phyloP scores from a whole-genome alignment of 148 eudicot genomes.

The Tetragonia tetragonoides region DNA sequence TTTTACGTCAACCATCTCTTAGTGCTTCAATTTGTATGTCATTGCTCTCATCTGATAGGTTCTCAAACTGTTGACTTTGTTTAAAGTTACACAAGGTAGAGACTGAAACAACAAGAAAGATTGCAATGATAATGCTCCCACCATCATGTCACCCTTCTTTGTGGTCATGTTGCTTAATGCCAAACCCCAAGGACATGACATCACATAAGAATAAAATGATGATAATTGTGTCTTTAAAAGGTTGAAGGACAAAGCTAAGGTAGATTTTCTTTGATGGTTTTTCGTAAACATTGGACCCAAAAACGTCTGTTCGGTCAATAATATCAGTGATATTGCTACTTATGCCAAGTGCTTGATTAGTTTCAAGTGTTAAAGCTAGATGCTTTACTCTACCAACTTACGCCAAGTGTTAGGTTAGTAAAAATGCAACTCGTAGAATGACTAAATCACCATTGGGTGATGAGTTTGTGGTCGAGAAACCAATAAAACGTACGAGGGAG shows the following conservation, averaged over 20 bases:
- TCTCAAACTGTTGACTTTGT: conserved; percentile 29
- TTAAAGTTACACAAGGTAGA: conserved; percentile 36
- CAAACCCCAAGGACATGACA: conserved; percentile 15
- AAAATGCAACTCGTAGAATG: too few species aligned
- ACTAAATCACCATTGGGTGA: too few species aligned
- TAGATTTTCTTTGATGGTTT: conserved; percentile 15
- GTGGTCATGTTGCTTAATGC: conserved; percentile 30
- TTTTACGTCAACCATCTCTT: conserved; percentile 21
- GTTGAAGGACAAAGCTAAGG: conserved; percentile 16
- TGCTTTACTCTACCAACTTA: conserved; percentile 14
- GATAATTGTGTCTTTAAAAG: conserved; percentile 20
- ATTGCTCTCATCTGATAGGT: conserved; percentile 28
- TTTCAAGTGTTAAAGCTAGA: conserved; percentile 14
- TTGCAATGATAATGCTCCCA: conserved; percentile 49
- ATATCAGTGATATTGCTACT: neutral
- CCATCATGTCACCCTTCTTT: conserved; percentile 57
- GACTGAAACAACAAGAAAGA: conserved; percentile 42
- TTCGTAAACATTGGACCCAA: conserved; percentile 13
- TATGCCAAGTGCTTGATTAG: conserved; percentile 7
- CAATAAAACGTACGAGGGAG: too few species aligned
- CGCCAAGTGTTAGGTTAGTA: too few species aligned
- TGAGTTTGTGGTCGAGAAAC: too few species aligned
- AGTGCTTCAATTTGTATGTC: conserved; percentile 30
- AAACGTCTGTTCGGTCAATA: neutral
- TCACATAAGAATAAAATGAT: conserved; percentile 21